Evolutionary conservation across 75 land plant species (phyloP).

Genomic region (Cupressus sempervirens): DNA sequence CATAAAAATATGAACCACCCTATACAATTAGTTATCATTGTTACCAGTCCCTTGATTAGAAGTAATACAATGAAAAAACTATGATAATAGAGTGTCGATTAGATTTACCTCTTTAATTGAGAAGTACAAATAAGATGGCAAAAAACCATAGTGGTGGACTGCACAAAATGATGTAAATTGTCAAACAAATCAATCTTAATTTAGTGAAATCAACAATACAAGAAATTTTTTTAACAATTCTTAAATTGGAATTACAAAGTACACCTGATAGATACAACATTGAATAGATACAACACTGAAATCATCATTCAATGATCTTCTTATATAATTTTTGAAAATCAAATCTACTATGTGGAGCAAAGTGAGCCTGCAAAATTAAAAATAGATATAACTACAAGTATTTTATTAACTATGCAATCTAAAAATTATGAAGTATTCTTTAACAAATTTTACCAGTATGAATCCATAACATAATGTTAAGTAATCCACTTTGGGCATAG

Average conservation of each 20-base stretch:
- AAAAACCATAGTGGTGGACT: constrained; percentile 78
- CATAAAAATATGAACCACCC: constrained; percentile 66
- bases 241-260: not conserved
- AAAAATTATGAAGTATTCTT: no score
- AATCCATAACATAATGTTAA: constrained; percentile 78
- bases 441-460: constrained; percentile 44
- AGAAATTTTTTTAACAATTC: not conserved
- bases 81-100: no score
- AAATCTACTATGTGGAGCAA: constrained; percentile 16
- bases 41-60: not conserved
- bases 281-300: constrained; percentile 65
- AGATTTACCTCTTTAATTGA: constrained; percentile 50
- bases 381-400: no score
- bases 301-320: constrained; percentile 58
- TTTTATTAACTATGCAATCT: no score
- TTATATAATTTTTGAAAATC: constrained; percentile 58
- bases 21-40: constrained; percentile 16
- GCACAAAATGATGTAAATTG: not conserved
- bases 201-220: not conserved
- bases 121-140: constrained; percentile 51
- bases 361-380: no score
- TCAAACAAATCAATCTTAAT: not conserved
- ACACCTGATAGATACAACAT: constrained; percentile 61
- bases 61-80: constrained; percentile 24
- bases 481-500: constrained; percentile 72